A percentile compares a stretch with the other conserved stretches of the same genome.
These are phyloP conservation scores for Calophaca sinica DNA, from an alignment of 306 rosid species.

Conservation along the genomic window DNA sequence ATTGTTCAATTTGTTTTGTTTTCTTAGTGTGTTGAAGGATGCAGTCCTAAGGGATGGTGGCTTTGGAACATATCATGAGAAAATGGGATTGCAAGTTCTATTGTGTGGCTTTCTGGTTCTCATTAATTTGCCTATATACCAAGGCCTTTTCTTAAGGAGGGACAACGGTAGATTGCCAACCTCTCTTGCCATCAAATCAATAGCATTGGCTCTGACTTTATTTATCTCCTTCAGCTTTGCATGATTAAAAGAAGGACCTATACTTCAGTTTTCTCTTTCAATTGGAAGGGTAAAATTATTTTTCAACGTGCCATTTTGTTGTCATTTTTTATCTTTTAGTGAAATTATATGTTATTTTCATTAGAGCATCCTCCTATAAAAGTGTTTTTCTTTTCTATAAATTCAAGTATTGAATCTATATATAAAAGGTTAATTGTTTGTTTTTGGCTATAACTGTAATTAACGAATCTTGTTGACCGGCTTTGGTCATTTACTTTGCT, in stretches of 20 bases:
- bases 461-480: no score
- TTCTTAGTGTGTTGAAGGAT: constrained; percentile 55
- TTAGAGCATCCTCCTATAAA: no score
- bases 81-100: constrained; percentile 63
- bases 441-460: no score
- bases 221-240: constrained; percentile 24
- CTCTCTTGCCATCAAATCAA: constrained; percentile 62
- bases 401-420: no score
- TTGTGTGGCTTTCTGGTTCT: constrained; percentile 65
- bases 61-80: constrained; percentile 39
- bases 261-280: neutral
- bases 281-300: neutral
- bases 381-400: no score
- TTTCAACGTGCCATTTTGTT: neutral
- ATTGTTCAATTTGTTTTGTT: constrained; percentile 67
- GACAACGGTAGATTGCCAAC: constrained; percentile 74
- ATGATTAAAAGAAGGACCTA: constrained; percentile 8
- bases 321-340: neutral
- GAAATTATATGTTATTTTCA: neutral
- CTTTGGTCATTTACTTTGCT: no score
- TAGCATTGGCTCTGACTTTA: constrained; percentile 35
- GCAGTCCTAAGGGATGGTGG: constrained; percentile 42
- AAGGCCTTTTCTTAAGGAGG: constrained; percentile 76
- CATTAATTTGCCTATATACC: constrained; percentile 72
- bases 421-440: no score